Base-by-base conservation (phyloP, 805 yeast genomes). In the Saturnispora quitensis region DNA sequence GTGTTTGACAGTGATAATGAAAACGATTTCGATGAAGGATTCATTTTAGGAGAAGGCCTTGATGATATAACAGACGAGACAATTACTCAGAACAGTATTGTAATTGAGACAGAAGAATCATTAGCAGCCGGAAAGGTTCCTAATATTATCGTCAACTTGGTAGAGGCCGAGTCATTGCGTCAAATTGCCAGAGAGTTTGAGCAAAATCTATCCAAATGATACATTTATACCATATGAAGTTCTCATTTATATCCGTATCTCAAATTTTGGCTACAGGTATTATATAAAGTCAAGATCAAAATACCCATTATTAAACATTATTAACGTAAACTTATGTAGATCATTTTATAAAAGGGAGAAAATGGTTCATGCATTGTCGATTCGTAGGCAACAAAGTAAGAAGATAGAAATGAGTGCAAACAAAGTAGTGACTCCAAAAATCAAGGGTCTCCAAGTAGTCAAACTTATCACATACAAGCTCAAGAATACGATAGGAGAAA, bases 401-500 rank as follows among this genome's bases (percentile, higher is more conserved):
- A 31, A 18, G 20, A 33, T 18, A 13, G 51, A 49, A 1, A 43
- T 35, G 2, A 17, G n/a, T 13, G 38, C 45, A 36, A 49, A 49
- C 22, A 49, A 15, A 13, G 43, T 17, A 25, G 44, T 35, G 5
- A 27, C 28, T 5, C 51, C 51, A 43, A 49, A 49, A 12, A 68
- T 38, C 40, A 62, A 65, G 1, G 81, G 78, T 9, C 61, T 57
- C 40, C 51, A 49, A n/a, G 50, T 52, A 2, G 67, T 59, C 15
- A 77, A 67, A 0, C 79, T 73, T 1, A 59, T 48, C 0, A 77
- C 71, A 56, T 84, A 85, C 24, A 81, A 50, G 2, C 68, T 65
- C 17, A 83, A 63, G 33, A 77, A 63, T 0, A 69, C 17, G 5
- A 80, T 65, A 0, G 91, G 89, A 1, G 73, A 66, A 8, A 75